Evolutionary conservation across 2,329 filamentous ascomycete species (phyloP).

Genomic region (Fusarium multiceps): DNA sequence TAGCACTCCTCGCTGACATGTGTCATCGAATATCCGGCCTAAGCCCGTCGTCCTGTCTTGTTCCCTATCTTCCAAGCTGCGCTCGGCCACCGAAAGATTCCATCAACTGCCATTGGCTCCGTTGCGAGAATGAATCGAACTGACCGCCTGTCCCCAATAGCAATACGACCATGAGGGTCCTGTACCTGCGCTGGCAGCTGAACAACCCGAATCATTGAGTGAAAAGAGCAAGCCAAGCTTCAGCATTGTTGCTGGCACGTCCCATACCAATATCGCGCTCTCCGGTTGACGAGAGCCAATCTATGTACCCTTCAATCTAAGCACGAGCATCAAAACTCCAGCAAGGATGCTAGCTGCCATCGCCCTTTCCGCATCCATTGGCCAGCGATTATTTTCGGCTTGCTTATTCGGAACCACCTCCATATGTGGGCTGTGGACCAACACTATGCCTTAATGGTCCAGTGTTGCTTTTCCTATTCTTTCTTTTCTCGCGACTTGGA

Average conservation of each 20-base stretch:
- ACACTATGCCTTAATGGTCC: slow-evolving; percentile 34
- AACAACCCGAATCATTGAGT: slow-evolving; percentile 17
- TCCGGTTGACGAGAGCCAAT: slow-evolving; percentile 39
- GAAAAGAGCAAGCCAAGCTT: slow-evolving; percentile 13
- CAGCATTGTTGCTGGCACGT: slow-evolving; percentile 36
- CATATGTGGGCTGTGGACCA: slow-evolving; percentile 34
- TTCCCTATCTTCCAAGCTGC: slow-evolving; percentile 1
- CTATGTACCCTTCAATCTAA: slow-evolving; percentile 31
- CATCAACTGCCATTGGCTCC: slow-evolving; percentile 23
- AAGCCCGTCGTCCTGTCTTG: slow-evolving; percentile 28
- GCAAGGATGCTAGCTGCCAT: slow-evolving; percentile 29
- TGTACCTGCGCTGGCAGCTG: slow-evolving; percentile 13
- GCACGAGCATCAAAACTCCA: slow-evolving; percentile 25
- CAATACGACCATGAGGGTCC: slow-evolving; percentile 19
- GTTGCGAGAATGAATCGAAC: slow-evolving; percentile 17
- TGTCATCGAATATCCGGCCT: slow-evolving; percentile 33
- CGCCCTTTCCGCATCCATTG: slow-evolving; percentile 42
- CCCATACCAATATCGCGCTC: slow-evolving; percentile 43
- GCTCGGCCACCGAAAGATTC: slow-evolving; percentile 16
- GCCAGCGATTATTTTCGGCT: slow-evolving; percentile 31
- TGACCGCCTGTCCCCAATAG: slow-evolving; percentile 18
- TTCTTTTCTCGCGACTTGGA: slow-evolving; percentile 26
- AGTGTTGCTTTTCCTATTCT: slow-evolving; percentile 36
- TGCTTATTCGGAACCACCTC: slow-evolving; percentile 37
- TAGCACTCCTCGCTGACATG: slow-evolving; percentile 28